Conservation (phyloP, 2,329 filamentous ascomycete genomes). For the Penicillium vulpinum region DNA sequence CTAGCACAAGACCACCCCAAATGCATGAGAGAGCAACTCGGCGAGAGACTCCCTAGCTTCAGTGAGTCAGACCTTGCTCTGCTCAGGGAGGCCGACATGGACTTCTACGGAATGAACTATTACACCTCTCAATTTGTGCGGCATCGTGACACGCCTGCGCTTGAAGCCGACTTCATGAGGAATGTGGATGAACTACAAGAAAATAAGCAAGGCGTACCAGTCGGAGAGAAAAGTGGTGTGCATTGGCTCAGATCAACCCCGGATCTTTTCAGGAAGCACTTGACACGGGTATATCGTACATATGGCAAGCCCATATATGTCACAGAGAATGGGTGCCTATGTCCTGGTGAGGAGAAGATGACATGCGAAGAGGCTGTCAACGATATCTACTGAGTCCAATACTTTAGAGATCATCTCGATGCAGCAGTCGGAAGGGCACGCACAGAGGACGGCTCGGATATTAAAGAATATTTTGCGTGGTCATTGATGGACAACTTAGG, state of each 20-base stretch:
- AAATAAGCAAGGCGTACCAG: constrained; percentile 23
- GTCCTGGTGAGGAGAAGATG: constrained; percentile 37
- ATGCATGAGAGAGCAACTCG: constrained; percentile 25
- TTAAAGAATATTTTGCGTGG: constrained; percentile 37
- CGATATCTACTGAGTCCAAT: constrained; percentile 40
- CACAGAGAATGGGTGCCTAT: constrained; percentile 38
- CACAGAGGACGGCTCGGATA: constrained; percentile 21
- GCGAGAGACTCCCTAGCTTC: constrained; percentile 24
- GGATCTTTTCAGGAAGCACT: constrained; percentile 24
- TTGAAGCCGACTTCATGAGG: constrained; percentile 23
- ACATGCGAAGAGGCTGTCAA: constrained; percentile 37
- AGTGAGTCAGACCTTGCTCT: constrained; percentile 19
- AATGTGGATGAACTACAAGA: constrained; percentile 24
- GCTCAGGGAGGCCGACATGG: constrained; percentile 20
- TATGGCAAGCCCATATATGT: constrained; percentile 28
- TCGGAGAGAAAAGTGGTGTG: constrained; percentile 24
- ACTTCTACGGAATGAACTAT: constrained; percentile 34
- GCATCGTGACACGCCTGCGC: constrained; percentile 20
- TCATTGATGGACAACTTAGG: constrained; percentile 37
- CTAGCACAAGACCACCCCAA: constrained; percentile 24
- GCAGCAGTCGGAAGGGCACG: constrained; percentile 36
- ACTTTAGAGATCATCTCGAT: constrained; percentile 44
- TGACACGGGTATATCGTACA: constrained; percentile 25
- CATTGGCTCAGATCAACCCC: constrained; percentile 19
- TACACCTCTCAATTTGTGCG: constrained; percentile 30